Evolutionary conservation across 2,329 filamentous ascomycete species (phyloP).

Genomic region (Epichloe elymi): DNA sequence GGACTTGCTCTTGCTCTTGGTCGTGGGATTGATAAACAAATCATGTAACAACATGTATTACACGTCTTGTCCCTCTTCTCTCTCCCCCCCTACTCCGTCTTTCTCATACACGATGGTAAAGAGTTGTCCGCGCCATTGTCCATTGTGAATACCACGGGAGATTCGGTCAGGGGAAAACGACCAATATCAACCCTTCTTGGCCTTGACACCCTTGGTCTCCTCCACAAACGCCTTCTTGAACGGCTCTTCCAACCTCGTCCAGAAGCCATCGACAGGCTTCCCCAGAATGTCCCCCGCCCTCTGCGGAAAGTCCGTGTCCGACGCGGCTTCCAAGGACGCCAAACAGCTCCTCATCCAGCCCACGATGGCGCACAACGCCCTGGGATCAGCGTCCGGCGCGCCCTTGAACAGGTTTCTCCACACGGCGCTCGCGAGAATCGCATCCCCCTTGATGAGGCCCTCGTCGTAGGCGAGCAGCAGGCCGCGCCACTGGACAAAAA

Average conservation of each 20-base stretch:
- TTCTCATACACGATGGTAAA: no score
- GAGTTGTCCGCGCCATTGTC: no score
- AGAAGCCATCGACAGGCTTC: slow-evolving; percentile 29
- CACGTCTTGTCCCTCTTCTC: background rate
- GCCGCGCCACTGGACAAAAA: slow-evolving; percentile 88
- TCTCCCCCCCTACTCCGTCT: background rate
- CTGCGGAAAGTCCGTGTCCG: slow-evolving; percentile 28
- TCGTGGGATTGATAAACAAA: no score
- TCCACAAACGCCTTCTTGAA: slow-evolving; percentile 12
- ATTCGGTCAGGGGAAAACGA: no score
- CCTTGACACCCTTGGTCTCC: background rate
- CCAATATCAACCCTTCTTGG: no score
- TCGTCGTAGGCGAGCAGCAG: slow-evolving; percentile 75
- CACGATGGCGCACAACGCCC: slow-evolving; percentile 39
- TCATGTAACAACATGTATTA: background rate
- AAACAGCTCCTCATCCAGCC: slow-evolving; percentile 41
- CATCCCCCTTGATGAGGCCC: slow-evolving; percentile 60
- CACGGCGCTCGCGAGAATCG: slow-evolving; percentile 65
- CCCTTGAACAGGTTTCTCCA: slow-evolving; percentile 92
- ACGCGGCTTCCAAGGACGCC: slow-evolving; percentile 33
- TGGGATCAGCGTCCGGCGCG: slow-evolving; percentile 35
- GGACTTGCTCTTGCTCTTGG: no score
- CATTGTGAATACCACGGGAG: no score
- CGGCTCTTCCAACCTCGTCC: slow-evolving; percentile 27
- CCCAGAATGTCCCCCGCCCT: slow-evolving; percentile 20